Conservation (phyloP, 768 basidiomycete genomes). For the Phanerochaete carnosa region DNA sequence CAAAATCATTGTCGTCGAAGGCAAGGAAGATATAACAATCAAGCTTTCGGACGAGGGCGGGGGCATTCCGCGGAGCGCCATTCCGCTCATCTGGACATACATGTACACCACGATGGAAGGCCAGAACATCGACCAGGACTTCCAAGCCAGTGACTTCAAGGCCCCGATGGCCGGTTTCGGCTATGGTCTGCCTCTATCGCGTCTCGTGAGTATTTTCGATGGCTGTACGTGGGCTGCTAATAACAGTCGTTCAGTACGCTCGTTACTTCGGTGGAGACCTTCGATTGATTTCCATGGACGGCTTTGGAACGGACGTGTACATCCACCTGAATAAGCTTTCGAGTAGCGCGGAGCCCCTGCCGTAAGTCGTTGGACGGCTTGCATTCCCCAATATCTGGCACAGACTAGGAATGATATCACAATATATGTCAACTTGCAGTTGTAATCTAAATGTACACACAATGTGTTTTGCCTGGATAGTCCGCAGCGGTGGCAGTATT, state of each 20-base stretch:
- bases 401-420: not conserved
- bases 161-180: slow-evolving; percentile 98
- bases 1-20: slow-evolving; percentile 93
- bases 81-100: slow-evolving; percentile 98
- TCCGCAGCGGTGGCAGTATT: not conserved
- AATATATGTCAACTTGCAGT: slow-evolving; percentile 4
- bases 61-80: slow-evolving; percentile 83
- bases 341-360: slow-evolving; percentile 77
- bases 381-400: not conserved
- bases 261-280: slow-evolving; percentile 95
- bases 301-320: slow-evolving; percentile 94
- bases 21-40: slow-evolving; percentile 98
- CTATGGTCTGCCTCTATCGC: slow-evolving; percentile 88
- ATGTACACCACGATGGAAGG: slow-evolving; percentile 89
- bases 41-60: slow-evolving; percentile 99
- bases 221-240: slow-evolving; percentile 3
- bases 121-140: slow-evolving; percentile 71
- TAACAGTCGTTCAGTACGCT: slow-evolving; percentile 59
- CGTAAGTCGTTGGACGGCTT: slow-evolving; percentile 26
- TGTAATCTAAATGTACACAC: slow-evolving; percentile 14
- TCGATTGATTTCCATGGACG: slow-evolving; percentile 95
- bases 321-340: slow-evolving; percentile 87
- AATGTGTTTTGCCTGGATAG: not conserved
- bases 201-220: slow-evolving; percentile 59
- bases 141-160: slow-evolving; percentile 86